These are phyloP conservation scores for Pelagomonas calceolata DNA, from an alignment of 108 stramenopile species.

Conservation along the genomic window DNA sequence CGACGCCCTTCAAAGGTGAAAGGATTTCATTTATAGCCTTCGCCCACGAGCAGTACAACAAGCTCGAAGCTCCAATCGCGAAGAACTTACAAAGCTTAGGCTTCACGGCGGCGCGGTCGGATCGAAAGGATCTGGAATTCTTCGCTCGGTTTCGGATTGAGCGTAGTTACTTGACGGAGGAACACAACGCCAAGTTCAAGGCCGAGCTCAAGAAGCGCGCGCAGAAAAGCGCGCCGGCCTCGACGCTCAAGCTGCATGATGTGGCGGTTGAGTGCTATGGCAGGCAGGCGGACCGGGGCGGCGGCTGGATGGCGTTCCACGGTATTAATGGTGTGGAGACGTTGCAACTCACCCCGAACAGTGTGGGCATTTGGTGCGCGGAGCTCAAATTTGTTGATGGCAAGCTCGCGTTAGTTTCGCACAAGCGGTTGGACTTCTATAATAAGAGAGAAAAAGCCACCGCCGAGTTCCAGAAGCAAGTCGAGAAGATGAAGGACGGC, in stretches of 20 bases:
- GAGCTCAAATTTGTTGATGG: background rate
- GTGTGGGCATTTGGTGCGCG: background rate
- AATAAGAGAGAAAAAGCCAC: background rate
- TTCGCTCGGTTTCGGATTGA: background rate
- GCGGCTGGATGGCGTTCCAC: background rate
- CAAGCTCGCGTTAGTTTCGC: too few relatives aligned
- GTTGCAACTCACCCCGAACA: background rate
- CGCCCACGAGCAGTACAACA: background rate
- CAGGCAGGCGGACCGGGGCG: background rate
- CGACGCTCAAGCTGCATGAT: background rate
- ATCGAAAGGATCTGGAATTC: background rate
- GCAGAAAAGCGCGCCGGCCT: background rate
- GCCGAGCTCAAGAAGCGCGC: background rate
- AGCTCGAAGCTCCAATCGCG: background rate
- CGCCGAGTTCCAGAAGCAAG: background rate
- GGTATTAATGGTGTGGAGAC: background rate
- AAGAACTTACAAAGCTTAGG: background rate
- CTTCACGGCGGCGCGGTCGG: background rate
- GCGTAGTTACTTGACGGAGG: background rate
- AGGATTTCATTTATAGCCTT: background rate
- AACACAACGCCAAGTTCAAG: background rate
- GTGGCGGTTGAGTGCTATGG: background rate
- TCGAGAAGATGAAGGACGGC: background rate
- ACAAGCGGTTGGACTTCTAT: background rate
- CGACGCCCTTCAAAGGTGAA: background rate